Base-by-base conservation (phyloP, 2,329 filamentous ascomycete species). In the Scleromitrula shiraiana region DNA sequence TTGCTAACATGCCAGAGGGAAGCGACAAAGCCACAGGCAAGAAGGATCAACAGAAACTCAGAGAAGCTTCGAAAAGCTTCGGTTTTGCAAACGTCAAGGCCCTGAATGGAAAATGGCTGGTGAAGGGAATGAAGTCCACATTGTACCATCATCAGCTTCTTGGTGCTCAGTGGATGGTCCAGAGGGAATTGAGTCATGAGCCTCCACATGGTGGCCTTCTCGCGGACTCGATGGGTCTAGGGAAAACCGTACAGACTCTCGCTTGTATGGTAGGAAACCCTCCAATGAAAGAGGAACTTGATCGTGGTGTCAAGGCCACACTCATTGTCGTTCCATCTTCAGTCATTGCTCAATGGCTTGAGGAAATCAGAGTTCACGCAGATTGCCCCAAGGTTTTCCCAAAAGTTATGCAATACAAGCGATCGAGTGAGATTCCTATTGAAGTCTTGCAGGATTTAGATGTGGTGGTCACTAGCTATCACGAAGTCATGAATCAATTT, bases 151-250 rank as follows among this genome's bases (percentile, higher is more conserved):
- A 78, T 39, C 79, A 83, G 45, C 53, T 81, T 0, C 63, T 74
- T 0, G 75, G 71, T 0, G 67, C 65, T 0, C 65, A 69, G 0
- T 82, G 76, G 65, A 81, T 82, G 77, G 56, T 74, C 0, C 56
- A 62, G 3, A 67, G 73, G 3, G 79, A 83, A 56, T 63, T 68
- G 4, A 63, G 52, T 1, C 8, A 19, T 0, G 30, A 62, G 0
- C 47, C 59, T 26, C 75, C 70, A 0, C 40, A 56, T 45, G 80
- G 80, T 2, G 80, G 80, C 0, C 67, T 84, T 2, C 55, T 83
- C 0, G 76, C 75, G 0, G 79, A 84, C 56, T 73, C 73, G 22
- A 82, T 83, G 77, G 81, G 81, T 0, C 61, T 84, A 0, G 81
- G 81, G 0, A 85, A 85, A 62, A 84, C 80, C 0, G 68, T 80